Evolutionary conservation across 768 basidiomycete genomes (phyloP), one percentile per base, ranked within the genome.

Genomic region (Lentinula detonsa): DNA sequence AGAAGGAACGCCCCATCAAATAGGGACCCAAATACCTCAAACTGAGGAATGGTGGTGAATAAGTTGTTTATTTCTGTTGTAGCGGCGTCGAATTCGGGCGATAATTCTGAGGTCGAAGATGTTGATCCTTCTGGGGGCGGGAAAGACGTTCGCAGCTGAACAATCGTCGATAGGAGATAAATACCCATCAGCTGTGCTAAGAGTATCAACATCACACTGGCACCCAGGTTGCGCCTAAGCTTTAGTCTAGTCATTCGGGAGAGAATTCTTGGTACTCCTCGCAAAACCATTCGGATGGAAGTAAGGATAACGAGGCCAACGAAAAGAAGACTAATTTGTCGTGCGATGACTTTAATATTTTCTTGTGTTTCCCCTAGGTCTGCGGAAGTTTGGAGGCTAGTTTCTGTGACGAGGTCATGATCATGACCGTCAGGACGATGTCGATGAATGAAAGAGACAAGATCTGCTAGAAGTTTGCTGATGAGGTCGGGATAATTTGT

Each of bases 171-270:
- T 33, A 94, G 82, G 39, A 93, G 81, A 69, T 94, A 94, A 46
- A 90, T 88, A 10, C 87, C 89, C 91, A 94, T 92, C 51, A 94
- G 77, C 69, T 94, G 91, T 6, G 91, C 87, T 23, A 94, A 79
- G 9, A 88, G 72, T 34, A 94, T 80, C 28, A 93, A 71, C 81
- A 93, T 87, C 45, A 93, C 73, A 4, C 88, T 88, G 4, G 89
- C 88, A 37, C 87, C 87, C 6, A 89, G 76, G 57, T 82, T 89
- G 37, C 84, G 79, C n/a, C 37, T 50, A 10, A 59, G 37, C 28
- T 59, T 50, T 10, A 59, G 34, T 65, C 85, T 88, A 37, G 85
- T 86, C 16, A 89, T 81, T 58, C 81, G 82, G n/a, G 59, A 60
- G 39, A 91, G 73, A 0, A 81, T 88, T 65, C 84, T 74, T 0